Conservation (phyloP, 805 yeast species). For the Trichomonascus vanleenenianus region DNA sequence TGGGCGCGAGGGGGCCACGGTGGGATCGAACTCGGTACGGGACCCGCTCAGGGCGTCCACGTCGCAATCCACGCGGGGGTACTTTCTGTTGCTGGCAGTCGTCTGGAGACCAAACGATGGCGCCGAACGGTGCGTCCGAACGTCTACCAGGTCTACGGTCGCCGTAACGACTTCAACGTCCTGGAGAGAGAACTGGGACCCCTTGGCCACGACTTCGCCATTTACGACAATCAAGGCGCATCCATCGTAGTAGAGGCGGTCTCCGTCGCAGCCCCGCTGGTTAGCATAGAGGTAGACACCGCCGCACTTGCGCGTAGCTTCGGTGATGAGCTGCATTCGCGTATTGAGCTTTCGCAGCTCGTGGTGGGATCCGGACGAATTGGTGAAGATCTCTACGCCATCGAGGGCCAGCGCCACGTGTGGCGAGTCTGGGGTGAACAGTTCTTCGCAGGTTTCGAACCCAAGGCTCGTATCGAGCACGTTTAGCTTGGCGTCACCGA, state of each 20-base stretch:
- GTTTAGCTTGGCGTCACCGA: conserved; percentile 87
- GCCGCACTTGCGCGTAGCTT: conserved; percentile 94
- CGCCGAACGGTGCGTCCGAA: conserved; percentile 70
- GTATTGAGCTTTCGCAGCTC: conserved; percentile 85
- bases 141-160: conserved; percentile 87
- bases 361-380: conserved; percentile 97
- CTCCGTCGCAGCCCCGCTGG: conserved; percentile 98
- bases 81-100: conserved; percentile 35
- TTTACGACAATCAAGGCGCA: conserved; percentile 91
- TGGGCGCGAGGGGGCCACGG: conserved; percentile 48
- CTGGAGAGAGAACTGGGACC: conserved; percentile 75
- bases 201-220: conserved; percentile 89
- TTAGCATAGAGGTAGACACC: conserved; percentile 91
- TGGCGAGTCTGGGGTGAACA: conserved; percentile 94
- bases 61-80: conserved; percentile 18
- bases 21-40: conserved; percentile 44
- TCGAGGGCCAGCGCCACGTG: conserved; percentile 86
- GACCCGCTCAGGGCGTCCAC: conserved; percentile 6
- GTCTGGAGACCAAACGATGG: conserved; percentile 70
- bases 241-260: conserved; percentile 92
- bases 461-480: conserved; percentile 86
- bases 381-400: conserved; percentile 96
- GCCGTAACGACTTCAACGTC: conserved; percentile 97
- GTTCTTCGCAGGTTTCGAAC: conserved; percentile 97
- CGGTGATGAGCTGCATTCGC: conserved; percentile 75